Base-by-base conservation (phyloP, 2,329 filamentous ascomycete genomes). In the Metarhizium robertsii region DNA sequence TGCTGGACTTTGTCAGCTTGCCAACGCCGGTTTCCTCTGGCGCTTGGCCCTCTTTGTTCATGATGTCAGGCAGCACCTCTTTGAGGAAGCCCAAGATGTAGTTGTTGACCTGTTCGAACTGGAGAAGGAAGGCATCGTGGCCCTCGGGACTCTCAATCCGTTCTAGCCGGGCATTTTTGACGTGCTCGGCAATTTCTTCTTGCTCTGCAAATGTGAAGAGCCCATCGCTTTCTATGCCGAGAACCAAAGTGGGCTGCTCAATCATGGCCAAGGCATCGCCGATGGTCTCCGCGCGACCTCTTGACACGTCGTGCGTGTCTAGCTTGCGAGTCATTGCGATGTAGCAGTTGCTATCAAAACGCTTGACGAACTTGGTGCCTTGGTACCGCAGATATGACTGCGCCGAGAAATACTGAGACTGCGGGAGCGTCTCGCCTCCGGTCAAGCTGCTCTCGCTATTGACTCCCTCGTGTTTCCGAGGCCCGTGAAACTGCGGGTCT, bases 301-400 rank as follows among this genome's bases (percentile, higher is more conserved):
- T 83, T 14, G 91, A 95, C 30, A 99, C 84, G 68, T 99, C 94
- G 71, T 99, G 94, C 0, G 94, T 97, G 69, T 99, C 94, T 16
- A 99, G 82, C 72, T 99, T 99, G 65, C 94, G 87, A 4, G 94
- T 97, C 71, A 99, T 96, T 62, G 94, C 92, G 63, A 99, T 97
- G 75, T 99, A 99, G 75, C 94, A 99, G 71, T 99, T 99, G 65
- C 91, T 90, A 71, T 99, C 94, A 70, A 97, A 99, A 10, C 94
- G 88, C 70, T 89, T 91, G 64, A 97, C 94, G 65, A 99, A 99
- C 71, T 99, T 99, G 64, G 87, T 83, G 55, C 91, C 92, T 72
- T 99, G 94, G 71, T 99, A 99, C 20, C 94, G 88, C 47, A 99
- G 81, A 71, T 99, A 99, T 0, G 92, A 96, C 70, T 99, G 94